A percentile compares a stretch with the other conserved stretches of the same genome.
phyloP scores from a whole-genome alignment of 345 rosid species.

The Trapa incisa region DNA sequence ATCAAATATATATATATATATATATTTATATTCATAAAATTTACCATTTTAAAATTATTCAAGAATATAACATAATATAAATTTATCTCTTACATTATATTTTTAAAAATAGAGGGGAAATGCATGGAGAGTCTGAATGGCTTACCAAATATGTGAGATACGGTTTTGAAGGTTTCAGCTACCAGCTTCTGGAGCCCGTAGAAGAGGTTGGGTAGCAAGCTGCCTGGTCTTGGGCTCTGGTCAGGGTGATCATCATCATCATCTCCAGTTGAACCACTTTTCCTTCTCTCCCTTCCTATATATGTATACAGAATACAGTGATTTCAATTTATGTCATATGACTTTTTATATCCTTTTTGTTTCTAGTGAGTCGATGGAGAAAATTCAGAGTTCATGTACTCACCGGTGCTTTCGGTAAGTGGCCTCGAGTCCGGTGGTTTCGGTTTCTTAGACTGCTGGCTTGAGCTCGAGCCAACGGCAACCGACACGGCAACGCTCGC shows the following conservation, averaged over 20 bases:
- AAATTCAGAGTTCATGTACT: background rate
- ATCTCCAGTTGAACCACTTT: background rate
- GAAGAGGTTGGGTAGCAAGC: slow-evolving; percentile 10
- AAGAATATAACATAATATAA: no score
- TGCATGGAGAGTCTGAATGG: background rate
- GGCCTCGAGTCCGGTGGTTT: background rate
- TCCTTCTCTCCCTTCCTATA: slow-evolving; percentile 3
- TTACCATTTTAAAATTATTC: no score
- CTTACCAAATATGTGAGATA: slow-evolving; percentile 21
- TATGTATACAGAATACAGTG: no score
- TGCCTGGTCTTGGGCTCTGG: background rate
- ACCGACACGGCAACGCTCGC: slow-evolving; percentile 15
- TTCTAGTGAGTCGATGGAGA: background rate
- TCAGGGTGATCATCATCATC: background rate
- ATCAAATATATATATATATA: no score
- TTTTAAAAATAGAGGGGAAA: no score
- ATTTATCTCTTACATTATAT: no score
- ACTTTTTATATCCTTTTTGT: no score
- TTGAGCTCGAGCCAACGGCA: slow-evolving; percentile 3
- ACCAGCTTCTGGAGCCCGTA: slow-evolving; percentile 9
- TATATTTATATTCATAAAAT: no score
- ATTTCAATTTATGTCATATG: no score
- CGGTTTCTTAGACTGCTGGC: slow-evolving; percentile 7
- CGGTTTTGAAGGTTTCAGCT: slow-evolving; percentile 11
- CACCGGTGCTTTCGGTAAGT: slow-evolving; percentile 5